These are phyloP conservation scores for Picocystis sp. DNA, from an alignment of 163 green algal genomes.

Conservation along the genomic window DNA sequence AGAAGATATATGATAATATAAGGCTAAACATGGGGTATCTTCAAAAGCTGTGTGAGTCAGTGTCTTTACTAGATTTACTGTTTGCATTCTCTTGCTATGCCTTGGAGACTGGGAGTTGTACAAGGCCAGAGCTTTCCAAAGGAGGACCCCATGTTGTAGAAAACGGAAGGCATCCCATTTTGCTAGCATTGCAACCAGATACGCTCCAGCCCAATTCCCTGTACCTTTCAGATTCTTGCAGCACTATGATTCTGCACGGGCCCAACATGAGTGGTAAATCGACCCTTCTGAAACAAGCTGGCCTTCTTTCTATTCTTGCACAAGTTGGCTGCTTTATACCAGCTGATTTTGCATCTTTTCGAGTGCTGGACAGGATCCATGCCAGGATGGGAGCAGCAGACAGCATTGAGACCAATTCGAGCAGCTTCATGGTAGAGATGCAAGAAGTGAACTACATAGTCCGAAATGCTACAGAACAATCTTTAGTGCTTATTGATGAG, in stretches of 20 bases:
- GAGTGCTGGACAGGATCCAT: constrained; percentile 44
- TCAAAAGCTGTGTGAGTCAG: no score
- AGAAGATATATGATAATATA: background rate
- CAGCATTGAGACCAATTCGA: constrained; percentile 63
- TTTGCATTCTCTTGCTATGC: no score
- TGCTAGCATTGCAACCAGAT: no score
- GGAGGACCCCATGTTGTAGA: no score
- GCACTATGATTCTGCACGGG: background rate
- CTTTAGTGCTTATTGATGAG: constrained; percentile 82
- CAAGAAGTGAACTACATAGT: constrained; percentile 41
- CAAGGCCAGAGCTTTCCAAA: no score
- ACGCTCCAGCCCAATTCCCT: no score
- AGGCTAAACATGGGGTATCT: no score
- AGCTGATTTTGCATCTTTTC: constrained; percentile 42
- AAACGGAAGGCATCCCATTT: no score
- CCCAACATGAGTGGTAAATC: constrained; percentile 72
- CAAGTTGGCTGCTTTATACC: constrained; percentile 74
- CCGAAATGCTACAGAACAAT: constrained; percentile 19
- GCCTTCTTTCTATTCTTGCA: constrained; percentile 64
- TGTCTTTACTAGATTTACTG: no score
- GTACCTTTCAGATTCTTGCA: no score
- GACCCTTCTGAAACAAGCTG: constrained; percentile 69
- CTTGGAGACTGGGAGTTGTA: no score
- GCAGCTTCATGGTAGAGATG: constrained; percentile 74
- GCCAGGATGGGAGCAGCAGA: constrained; percentile 56